Base-by-base conservation (phyloP, 805 yeast species). In the Candida germanica region DNA sequence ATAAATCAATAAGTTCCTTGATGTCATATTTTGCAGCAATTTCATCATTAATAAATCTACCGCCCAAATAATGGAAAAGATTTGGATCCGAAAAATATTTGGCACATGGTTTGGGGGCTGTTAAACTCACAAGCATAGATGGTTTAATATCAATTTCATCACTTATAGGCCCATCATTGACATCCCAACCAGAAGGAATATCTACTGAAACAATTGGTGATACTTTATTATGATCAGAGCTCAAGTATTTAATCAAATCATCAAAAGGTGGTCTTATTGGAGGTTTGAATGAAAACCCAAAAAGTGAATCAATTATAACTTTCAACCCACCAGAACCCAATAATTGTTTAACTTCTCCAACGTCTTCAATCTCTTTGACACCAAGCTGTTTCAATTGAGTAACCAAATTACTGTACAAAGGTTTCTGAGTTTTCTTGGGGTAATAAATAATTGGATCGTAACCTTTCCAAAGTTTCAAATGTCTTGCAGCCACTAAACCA, bases 141-240 rank as follows among this genome's bases (percentile, higher is more conserved):
- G 97, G 95, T 17, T 66, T 66, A 38, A 84, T 73, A 17, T 55
- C 57, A 13, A 59, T 58, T 2, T 57, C 60, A 5, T 16, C 22
- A 2, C 15, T 21, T 0, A 65, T 59, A 0, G 93, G 95, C 0
- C 98, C 98, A 6, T 71, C 52, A 51, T 93, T 95, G 8, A 93
- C 98, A 53, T 89, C 91, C 98, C 98, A 93, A 0, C 97, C 96
- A 2, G 95, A 84, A 0, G 98, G 98, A 31, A 91, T 77, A 57
- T 93, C 98, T 2, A 93, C 85, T 0, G 94, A 77, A 0, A 86
- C 73, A 2, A 88, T 75, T 1, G 89, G 91, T 2, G 77, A 48
- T 50, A 69, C n/a, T 49, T 50, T 36, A 73, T 63, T 6, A 71
- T 73, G 11, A 31, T 51, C 45, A 46, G 48, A 40, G 8, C 50